Conservation (phyloP, 106 monocot genomes). For the Acorus gramineus region DNA sequence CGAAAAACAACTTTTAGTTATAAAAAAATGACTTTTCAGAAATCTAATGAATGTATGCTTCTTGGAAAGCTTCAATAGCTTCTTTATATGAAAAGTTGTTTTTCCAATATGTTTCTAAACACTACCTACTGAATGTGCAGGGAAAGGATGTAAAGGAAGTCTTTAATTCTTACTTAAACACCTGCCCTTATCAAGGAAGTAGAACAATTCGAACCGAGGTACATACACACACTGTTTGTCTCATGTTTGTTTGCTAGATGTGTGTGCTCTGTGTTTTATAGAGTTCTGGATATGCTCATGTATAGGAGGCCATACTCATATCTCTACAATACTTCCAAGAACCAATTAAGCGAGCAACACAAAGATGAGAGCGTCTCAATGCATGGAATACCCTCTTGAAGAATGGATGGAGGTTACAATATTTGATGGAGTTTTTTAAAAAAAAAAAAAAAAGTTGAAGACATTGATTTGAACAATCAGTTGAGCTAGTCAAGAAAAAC, state of each 20-base stretch:
- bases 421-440: no score
- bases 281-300: neutral
- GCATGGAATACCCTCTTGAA: no score
- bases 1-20: neutral
- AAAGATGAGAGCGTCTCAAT: conserved; percentile 1
- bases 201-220: conserved; percentile 98
- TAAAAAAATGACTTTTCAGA: neutral
- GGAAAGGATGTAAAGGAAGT: conserved; percentile 56
- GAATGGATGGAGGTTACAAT: no score
- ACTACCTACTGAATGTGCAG: conserved; percentile 10
- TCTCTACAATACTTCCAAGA: conserved; percentile 84
- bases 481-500: no score
- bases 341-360: conserved; percentile 44
- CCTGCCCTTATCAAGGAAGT: conserved; percentile 89
- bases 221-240: neutral
- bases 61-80: neutral
- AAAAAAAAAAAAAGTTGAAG: no score
- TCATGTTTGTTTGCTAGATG: neutral
- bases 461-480: no score
- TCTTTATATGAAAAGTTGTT: neutral
- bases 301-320: conserved; percentile 81
- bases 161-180: conserved; percentile 78
- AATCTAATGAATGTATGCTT: neutral
- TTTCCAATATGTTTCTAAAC: neutral
- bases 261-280: neutral